phyloP scores from a whole-genome alignment of 768 basidiomycete genomes.

The Pleurotus platypus region DNA sequence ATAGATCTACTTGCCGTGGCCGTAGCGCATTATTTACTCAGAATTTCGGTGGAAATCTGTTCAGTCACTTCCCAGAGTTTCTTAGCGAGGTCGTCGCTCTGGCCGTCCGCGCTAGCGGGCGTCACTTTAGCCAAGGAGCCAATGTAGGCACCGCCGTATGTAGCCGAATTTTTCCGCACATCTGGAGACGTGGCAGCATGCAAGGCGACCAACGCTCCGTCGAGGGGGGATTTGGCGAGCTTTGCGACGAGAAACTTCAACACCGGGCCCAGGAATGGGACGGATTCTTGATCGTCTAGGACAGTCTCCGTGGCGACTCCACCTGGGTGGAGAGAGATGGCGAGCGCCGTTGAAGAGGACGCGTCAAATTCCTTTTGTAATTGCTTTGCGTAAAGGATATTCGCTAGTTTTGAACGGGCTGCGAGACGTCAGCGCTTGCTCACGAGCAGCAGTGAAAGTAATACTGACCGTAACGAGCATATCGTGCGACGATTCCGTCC shows the following conservation, averaged over 20 bases:
- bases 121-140: background rate
- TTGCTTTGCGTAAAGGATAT: slow-evolving; percentile 35
- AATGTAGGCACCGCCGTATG: slow-evolving; percentile 1
- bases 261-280: slow-evolving; percentile 1
- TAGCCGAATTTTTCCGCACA: background rate
- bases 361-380: slow-evolving; percentile 33
- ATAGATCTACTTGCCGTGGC: no score
- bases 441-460: background rate
- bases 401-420: slow-evolving; percentile 40
- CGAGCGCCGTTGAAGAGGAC: slow-evolving; percentile 13
- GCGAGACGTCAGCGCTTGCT: background rate
- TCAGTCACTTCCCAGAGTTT: slow-evolving; percentile 6
- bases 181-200: slow-evolving; percentile 5
- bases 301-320: slow-evolving; percentile 4
- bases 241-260: background rate
- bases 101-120: background rate
- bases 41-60: background rate
- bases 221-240: slow-evolving; percentile 5
- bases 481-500: slow-evolving; percentile 7
- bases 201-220: slow-evolving; percentile 1
- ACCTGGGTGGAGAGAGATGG: slow-evolving; percentile 3
- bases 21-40: background rate
- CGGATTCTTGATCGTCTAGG: background rate
- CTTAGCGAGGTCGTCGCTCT: background rate
- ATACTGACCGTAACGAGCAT: slow-evolving; percentile 14